These are phyloP conservation scores for Colletotrichum chrysophilum DNA, from an alignment of 2,329 filamentous ascomycete species.

Conservation along the genomic window DNA sequence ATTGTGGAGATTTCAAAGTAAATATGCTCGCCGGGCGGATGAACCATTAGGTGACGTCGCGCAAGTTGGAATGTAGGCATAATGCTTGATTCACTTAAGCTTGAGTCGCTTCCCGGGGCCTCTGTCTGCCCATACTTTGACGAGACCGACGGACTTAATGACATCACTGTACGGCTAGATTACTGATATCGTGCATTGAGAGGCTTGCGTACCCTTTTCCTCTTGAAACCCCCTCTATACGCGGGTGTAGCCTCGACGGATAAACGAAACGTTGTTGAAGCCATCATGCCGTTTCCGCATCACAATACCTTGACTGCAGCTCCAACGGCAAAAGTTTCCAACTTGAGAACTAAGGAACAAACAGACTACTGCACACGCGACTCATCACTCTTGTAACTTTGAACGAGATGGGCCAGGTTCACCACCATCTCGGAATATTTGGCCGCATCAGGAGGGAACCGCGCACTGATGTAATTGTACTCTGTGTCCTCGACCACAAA, in stretches of 20 bases:
- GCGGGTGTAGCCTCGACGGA: not conserved
- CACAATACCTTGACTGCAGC: not conserved
- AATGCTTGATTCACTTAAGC: not conserved
- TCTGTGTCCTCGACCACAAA: conserved; percentile 54
- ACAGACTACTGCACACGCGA: not conserved
- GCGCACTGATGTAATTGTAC: conserved; percentile 54
- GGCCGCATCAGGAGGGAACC: conserved; percentile 49
- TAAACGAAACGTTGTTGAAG: not conserved
- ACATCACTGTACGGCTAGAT: not conserved
- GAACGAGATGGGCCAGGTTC: conserved; percentile 34
- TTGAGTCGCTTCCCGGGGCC: not conserved
- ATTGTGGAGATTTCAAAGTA: conserved; percentile 27
- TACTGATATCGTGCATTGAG: not conserved
- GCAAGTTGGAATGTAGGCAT: not conserved
- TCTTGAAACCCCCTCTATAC: not conserved
- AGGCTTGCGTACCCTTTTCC: not conserved
- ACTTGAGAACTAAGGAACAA: not conserved
- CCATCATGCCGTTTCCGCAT: not conserved
- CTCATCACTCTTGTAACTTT: not conserved
- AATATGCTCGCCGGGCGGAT: not conserved
- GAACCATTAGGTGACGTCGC: not conserved
- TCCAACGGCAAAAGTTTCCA: not conserved
- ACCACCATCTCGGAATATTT: conserved; percentile 46
- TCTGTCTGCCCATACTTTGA: not conserved
- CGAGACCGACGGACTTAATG: not conserved